Percentiles rank a stretch among this genome's conserved stretches.
Evolutionary conservation across 768 basidiomycete species (phyloP).

Genomic region (Amanita pseudoporphyria): DNA sequence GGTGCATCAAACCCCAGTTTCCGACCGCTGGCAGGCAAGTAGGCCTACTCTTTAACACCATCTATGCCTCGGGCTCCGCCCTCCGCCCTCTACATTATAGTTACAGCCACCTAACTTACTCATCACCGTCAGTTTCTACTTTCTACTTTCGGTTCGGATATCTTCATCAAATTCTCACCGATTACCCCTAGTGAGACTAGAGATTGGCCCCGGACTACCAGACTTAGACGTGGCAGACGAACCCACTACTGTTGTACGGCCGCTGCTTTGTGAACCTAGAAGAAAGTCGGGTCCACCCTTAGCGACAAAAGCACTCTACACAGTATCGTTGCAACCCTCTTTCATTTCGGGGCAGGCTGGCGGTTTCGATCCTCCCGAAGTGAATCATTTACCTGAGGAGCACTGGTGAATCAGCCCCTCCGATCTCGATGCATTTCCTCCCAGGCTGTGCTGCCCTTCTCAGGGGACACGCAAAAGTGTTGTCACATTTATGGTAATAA

Average conservation of each 20-base stretch:
- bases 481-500: neutral
- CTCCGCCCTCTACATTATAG: neutral
- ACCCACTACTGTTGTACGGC: too few species aligned
- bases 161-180: neutral
- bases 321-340: slow-evolving; percentile 35
- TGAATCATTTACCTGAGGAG: slow-evolving; percentile 24
- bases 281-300: neutral
- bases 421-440: slow-evolving; percentile 44
- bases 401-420: slow-evolving; percentile 32
- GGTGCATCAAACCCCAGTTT: slow-evolving; percentile 45
- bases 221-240: too few species aligned
- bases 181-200: neutral
- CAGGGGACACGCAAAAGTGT: neutral
- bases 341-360: slow-evolving; percentile 34
- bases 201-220: neutral
- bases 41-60: neutral
- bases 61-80: slow-evolving; percentile 8
- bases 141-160: neutral
- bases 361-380: slow-evolving; percentile 17
- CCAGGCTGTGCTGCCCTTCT: slow-evolving; percentile 10
- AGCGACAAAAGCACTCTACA: neutral
- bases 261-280: too few species aligned
- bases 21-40: neutral
- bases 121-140: neutral
- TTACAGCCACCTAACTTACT: neutral